Conservation (phyloP, 2,329 filamentous ascomycete genomes). For the Talaromyces sp. region DNA sequence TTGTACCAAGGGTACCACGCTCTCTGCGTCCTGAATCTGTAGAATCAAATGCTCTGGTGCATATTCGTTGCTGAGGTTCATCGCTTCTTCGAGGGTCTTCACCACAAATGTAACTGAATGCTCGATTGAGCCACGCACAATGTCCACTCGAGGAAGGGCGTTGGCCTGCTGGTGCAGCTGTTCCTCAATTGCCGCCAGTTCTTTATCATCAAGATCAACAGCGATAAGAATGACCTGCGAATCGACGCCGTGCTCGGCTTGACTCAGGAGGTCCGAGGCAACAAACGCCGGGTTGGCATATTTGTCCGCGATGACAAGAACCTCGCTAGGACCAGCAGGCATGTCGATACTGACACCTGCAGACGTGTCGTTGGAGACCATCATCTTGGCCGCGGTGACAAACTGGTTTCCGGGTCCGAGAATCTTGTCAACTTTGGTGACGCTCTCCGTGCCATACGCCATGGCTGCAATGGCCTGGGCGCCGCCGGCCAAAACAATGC, state of each 20-base stretch:
- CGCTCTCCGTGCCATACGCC: conserved; percentile 92
- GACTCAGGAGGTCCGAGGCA: conserved; percentile 86
- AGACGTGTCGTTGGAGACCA: conserved; percentile 94
- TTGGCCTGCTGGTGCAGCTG: conserved; percentile 84
- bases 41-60: conserved; percentile 95
- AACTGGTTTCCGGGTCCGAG: conserved; percentile 97
- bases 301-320: conserved; percentile 90
- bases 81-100: conserved; percentile 65
- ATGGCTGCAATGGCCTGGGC: conserved; percentile 94
- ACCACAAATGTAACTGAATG: conserved; percentile 88
- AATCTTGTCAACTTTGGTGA: conserved; percentile 98
- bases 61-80: conserved; percentile 85
- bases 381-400: conserved; percentile 97
- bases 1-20: conserved; percentile 71
- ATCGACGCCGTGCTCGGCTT: conserved; percentile 95
- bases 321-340: conserved; percentile 94
- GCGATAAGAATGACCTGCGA: conserved; percentile 92
- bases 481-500: conserved; percentile 91
- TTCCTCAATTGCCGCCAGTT: conserved; percentile 80
- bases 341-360: conserved; percentile 96
- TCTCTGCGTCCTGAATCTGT: conserved; percentile 73
- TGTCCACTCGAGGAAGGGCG: conserved; percentile 83
- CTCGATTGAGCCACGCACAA: conserved; percentile 81
- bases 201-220: conserved; percentile 67
- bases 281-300: conserved; percentile 89